Evolutionary conservation across 495 filamentous ascomycete species (phyloP).

Genomic region (Lasiosphaeris hirsuta): DNA sequence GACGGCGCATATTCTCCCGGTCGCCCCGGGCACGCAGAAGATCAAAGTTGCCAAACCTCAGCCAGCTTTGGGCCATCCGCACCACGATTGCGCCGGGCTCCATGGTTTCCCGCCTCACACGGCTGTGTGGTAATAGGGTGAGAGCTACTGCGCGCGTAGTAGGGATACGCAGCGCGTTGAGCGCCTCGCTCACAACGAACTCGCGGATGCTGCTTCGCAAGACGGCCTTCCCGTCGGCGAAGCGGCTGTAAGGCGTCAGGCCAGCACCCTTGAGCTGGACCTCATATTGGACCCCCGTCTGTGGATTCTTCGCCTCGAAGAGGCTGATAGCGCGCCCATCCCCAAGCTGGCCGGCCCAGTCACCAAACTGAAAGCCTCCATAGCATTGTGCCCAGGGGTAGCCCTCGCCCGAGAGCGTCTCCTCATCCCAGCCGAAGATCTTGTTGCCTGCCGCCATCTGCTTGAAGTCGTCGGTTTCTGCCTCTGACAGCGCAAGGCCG

Average conservation of each 20-base stretch:
- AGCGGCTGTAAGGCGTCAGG: constrained; percentile 88
- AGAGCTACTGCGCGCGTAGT: constrained; percentile 83
- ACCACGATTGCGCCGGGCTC: constrained; percentile 93
- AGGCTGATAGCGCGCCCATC: constrained; percentile 92
- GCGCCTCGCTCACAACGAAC: constrained; percentile 82
- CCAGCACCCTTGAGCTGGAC: constrained; percentile 93
- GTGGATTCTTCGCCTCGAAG: constrained; percentile 82
- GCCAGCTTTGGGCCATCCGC: constrained; percentile 87
- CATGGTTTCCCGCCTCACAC: constrained; percentile 73
- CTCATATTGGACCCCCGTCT: constrained; percentile 72
- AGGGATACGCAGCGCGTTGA: constrained; percentile 81
- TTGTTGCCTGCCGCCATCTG: constrained; percentile 76
- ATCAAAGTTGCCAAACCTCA: constrained; percentile 94
- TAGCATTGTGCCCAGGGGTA: constrained; percentile 99
- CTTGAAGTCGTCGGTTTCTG: constrained; percentile 70
- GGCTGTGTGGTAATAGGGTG: constrained; percentile 66
- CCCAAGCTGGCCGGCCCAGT: constrained; percentile 94
- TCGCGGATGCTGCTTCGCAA: constrained; percentile 87
- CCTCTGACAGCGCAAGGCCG: constrained; percentile 64
- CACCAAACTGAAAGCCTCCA: constrained; percentile 81
- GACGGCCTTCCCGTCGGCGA: constrained; percentile 96
- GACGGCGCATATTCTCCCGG: constrained; percentile 61
- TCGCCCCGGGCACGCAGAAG: constrained; percentile 78
- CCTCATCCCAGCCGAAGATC: constrained; percentile 58
- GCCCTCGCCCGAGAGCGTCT: constrained; percentile 60